These are phyloP conservation scores for Saccharomyces hybrid DNA, from an alignment of 1,139 yeast genomes.

Conservation along the genomic window DNA sequence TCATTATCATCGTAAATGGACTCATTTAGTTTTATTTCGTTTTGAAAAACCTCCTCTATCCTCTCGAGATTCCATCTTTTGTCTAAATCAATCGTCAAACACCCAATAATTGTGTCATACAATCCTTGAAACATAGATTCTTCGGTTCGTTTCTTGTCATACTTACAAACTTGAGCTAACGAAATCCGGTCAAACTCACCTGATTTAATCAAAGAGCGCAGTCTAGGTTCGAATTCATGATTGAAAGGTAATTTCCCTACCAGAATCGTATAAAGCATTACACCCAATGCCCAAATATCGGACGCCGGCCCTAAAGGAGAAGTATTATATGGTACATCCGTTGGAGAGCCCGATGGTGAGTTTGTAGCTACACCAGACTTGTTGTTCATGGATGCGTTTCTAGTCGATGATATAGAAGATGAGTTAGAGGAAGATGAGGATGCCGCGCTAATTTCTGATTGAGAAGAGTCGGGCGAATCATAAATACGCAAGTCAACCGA, in stretches of 20 bases:
- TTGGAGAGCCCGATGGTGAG: background rate
- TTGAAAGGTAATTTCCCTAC: conserved; percentile 75
- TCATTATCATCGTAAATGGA: background rate
- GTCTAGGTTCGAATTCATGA: conserved; percentile 72
- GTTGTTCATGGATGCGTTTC: background rate
- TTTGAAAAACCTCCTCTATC: conserved; percentile 16
- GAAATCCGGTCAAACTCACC: conserved; percentile 51
- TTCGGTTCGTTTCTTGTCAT: conserved; percentile 13
- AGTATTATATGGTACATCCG: background rate
- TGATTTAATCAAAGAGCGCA: conserved; percentile 62
- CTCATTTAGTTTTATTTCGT: background rate
- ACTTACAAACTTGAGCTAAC: conserved; percentile 33
- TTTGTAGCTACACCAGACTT: background rate
- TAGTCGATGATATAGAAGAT: background rate
- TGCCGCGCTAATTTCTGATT: background rate
- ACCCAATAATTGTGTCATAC: conserved; percentile 44
- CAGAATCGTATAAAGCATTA: conserved; percentile 62
- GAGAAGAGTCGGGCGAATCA: background rate
- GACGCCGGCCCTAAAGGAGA: conserved; percentile 52
- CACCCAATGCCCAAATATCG: conserved; percentile 91
- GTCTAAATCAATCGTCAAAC: conserved; percentile 46
- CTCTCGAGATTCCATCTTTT: conserved; percentile 44
- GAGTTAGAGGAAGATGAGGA: background rate
- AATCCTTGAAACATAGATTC: conserved; percentile 25
- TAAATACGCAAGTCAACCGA: conserved; percentile 45